Conservation (phyloP, 116 monocot species). For the Posidonia oceanica region DNA sequence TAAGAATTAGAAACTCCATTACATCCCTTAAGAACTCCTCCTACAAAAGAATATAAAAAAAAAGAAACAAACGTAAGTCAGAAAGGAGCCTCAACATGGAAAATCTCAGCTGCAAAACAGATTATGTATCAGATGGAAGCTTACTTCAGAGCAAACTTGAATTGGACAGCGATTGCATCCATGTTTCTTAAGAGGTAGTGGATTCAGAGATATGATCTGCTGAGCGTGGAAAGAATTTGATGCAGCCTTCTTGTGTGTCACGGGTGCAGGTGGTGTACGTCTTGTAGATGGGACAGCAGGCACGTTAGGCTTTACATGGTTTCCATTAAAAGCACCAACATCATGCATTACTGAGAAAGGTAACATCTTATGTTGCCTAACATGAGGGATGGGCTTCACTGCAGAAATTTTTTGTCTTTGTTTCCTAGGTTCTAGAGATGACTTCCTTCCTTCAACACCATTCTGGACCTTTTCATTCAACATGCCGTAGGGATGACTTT, state of each 20-base stretch:
- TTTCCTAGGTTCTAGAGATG: conserved; percentile 8
- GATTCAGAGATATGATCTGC: conserved; percentile 64
- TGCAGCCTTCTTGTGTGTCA: conserved; percentile 53
- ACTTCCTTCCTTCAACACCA: conserved; percentile 10
- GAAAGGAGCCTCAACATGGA: neutral
- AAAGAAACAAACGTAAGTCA: neutral
- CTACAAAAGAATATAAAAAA: conserved; percentile 22
- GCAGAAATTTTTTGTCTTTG: conserved; percentile 36
- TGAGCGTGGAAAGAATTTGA: conserved; percentile 56
- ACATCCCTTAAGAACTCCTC: conserved; percentile 94
- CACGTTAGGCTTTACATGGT: conserved; percentile 25
- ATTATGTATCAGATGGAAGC: neutral
- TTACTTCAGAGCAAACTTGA: conserved; percentile 75
- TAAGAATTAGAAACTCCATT: conserved; percentile 74
- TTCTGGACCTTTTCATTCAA: conserved; percentile 15
- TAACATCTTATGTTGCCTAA: conserved; percentile 40
- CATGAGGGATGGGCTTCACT: conserved; percentile 67
- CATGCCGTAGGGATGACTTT: conserved; percentile 2
- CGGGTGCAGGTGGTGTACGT: conserved; percentile 31
- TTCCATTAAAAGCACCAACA: conserved; percentile 22
- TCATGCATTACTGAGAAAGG: conserved; percentile 33
- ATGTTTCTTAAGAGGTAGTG: conserved; percentile 91
- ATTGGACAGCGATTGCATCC: conserved; percentile 60
- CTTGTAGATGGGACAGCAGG: conserved; percentile 18
- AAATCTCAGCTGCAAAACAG: neutral